Evolutionary conservation across 176 grass and related monocot genomes (phyloP), one percentile per base, ranked within the genome.

Genomic region (Pharus latifolius): DNA sequence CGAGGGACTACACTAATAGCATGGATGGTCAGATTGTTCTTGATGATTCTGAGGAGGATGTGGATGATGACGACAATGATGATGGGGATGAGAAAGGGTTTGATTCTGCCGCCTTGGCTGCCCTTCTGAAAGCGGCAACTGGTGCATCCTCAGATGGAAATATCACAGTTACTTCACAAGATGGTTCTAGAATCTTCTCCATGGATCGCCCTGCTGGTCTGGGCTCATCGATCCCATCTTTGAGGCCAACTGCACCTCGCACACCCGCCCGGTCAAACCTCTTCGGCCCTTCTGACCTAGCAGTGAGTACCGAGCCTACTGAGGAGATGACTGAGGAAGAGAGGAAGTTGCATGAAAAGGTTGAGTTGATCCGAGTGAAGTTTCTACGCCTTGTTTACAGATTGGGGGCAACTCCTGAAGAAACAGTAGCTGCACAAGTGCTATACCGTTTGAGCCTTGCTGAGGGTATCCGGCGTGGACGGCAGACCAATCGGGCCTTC

Each of bases 301-400:
- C 83, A 44, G 66, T 84, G 62, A 42, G 66, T 53, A 71, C 74
- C 58, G 75, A 90, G 7, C 83, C 77, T 72, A 72, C 72, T 60
- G 77, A 85, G 26, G 85, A 88, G n/a, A 81, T 91, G 87, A 83
- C 67, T 7, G 81, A 88, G 79, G 90, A 94, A 60, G 84, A 99
- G 65, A 91, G 80, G 67, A 90, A 80, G 28, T 67, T 99, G 56
- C 90, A 91, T 17, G 90, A 99, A 15, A 94, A 92, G 76, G 90
- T 99, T 72, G 84, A 99, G 54, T 77, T 79, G 48, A 84, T 99
- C 29, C 67, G 75, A 56, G 84, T 94, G 35, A 99, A 91, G 53
- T 99, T 99, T 69, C 70, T 99, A 50, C 87, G 90, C 29, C 76
- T 99, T 65, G 85, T 99, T 56, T 82, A 86, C 33, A 78, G 82